phyloP scores from a whole-genome alignment of 805 yeast species.

The Citeromyces matritensis region DNA sequence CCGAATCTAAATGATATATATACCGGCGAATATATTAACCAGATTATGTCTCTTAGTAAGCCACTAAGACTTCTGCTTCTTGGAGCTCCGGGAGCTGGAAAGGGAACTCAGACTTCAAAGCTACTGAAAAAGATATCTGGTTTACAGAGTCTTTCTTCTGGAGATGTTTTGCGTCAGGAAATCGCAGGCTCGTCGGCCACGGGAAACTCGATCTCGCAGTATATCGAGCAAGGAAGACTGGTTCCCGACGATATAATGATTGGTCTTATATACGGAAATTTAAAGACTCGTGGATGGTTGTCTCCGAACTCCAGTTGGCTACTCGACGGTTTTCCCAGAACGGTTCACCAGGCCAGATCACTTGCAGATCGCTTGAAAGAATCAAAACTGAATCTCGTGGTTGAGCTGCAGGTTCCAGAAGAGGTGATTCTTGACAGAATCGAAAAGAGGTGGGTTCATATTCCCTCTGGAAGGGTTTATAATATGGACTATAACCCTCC shows the following conservation, averaged over 20 bases:
- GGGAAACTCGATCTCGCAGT: constrained; percentile 39
- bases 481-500: constrained; percentile 86
- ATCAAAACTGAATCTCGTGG: constrained; percentile 54
- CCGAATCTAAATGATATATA: no score
- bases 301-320: constrained; percentile 41
- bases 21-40: no score
- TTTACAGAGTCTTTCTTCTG: constrained; percentile 59
- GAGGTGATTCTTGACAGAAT: constrained; percentile 70
- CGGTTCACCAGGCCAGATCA: constrained; percentile 51
- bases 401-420: constrained; percentile 79
- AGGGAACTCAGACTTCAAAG: constrained; percentile 75
- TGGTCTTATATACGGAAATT: constrained; percentile 33
- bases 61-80: constrained; percentile 58
- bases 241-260: constrained; percentile 67
- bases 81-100: constrained; percentile 95
- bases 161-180: constrained; percentile 66
- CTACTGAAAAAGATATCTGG: constrained; percentile 36
- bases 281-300: constrained; percentile 26
- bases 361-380: constrained; percentile 29
- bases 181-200: constrained; percentile 35
- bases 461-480: constrained; percentile 75
- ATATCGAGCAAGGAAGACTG: constrained; percentile 48
- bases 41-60: constrained; percentile 2
- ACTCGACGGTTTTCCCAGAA: constrained; percentile 89
- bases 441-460: constrained; percentile 74